A percentile compares a stretch with the other conserved stretches of the same genome.
phyloP scores from a whole-genome alignment of 345 rosid genomes.

The Aquilaria sinensis region DNA sequence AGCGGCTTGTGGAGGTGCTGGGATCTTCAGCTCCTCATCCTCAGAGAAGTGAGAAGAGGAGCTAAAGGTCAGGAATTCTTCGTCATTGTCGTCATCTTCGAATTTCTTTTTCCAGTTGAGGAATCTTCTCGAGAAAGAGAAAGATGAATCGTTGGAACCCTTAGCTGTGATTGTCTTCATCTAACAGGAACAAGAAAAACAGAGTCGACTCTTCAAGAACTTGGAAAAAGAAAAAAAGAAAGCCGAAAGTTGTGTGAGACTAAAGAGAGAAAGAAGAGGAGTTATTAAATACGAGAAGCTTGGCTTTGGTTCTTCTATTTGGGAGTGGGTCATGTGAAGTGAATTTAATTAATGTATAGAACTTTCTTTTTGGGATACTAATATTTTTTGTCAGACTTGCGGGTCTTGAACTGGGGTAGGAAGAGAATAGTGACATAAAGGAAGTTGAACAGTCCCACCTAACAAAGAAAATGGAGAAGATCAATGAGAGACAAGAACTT shows the following conservation, averaged over 20 bases:
- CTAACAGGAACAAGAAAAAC: background rate
- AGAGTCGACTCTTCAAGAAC: background rate
- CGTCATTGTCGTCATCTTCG: conserved; percentile 45
- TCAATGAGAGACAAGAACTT: conserved; percentile 12
- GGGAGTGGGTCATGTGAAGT: conserved; percentile 12
- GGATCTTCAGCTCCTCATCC: conserved; percentile 20
- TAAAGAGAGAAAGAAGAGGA: conserved; percentile 5
- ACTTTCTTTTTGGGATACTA: background rate
- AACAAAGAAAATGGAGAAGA: conserved; percentile 18
- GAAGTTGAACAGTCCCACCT: conserved; percentile 86
- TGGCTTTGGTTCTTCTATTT: background rate
- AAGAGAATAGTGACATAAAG: conserved; percentile 34
- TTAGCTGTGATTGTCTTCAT: conserved; percentile 76
- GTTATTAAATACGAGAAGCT: background rate
- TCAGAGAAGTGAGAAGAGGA: conserved; percentile 25
- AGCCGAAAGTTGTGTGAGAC: conserved; percentile 1
- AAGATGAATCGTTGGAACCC: conserved; percentile 67
- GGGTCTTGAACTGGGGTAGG: conserved; percentile 14
- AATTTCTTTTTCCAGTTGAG: conserved; percentile 77
- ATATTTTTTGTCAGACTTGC: conserved; percentile 21
- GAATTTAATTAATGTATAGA: conserved; percentile 2
- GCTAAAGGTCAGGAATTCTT: conserved; percentile 34
- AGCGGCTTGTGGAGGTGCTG: conserved; percentile 18
- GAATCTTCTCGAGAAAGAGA: conserved; percentile 88
- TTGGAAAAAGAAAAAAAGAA: background rate